Evolutionary conservation across 1,139 yeast species (phyloP).

Genomic region (Saccharomyces hybrid): DNA sequence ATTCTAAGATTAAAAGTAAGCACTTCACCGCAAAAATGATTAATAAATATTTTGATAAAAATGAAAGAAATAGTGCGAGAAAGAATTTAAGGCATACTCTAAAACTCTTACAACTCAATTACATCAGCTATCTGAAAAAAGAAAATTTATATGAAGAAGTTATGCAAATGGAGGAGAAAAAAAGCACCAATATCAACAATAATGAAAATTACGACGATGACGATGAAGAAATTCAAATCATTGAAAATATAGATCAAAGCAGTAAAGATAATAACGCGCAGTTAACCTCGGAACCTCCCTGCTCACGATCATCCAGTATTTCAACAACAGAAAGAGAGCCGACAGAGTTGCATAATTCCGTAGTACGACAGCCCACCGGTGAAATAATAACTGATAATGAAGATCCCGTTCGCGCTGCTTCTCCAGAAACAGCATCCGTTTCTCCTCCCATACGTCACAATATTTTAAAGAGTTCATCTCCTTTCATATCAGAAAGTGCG

Average conservation of each 20-base stretch:
- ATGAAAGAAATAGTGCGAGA: conserved; percentile 35
- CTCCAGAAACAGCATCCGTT: background rate
- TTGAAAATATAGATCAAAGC: conserved; percentile 15
- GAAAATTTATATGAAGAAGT: conserved; percentile 10
- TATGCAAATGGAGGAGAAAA: conserved; percentile 18
- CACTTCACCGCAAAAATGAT: conserved; percentile 13
- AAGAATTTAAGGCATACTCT: conserved; percentile 32
- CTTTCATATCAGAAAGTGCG: background rate
- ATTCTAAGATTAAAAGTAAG: conserved; percentile 22
- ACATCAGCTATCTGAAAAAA: conserved; percentile 28
- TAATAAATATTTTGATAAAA: conserved; percentile 32
- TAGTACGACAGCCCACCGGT: background rate
- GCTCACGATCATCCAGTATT: background rate
- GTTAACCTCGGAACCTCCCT: conserved; percentile 8
- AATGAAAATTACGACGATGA: conserved; percentile 23
- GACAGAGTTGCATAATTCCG: background rate
- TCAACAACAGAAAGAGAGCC: background rate
- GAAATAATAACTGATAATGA: background rate
- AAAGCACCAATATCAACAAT: conserved; percentile 3
- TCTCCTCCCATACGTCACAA: background rate
- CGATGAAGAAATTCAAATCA: conserved; percentile 28
- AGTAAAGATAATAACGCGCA: background rate
- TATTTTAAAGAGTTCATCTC: background rate
- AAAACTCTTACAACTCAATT: conserved; percentile 34
- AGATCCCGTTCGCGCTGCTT: background rate